Evolutionary conservation across 208 protist genomes (phyloP).

Genomic region (Trypanosoma melophagium): DNA sequence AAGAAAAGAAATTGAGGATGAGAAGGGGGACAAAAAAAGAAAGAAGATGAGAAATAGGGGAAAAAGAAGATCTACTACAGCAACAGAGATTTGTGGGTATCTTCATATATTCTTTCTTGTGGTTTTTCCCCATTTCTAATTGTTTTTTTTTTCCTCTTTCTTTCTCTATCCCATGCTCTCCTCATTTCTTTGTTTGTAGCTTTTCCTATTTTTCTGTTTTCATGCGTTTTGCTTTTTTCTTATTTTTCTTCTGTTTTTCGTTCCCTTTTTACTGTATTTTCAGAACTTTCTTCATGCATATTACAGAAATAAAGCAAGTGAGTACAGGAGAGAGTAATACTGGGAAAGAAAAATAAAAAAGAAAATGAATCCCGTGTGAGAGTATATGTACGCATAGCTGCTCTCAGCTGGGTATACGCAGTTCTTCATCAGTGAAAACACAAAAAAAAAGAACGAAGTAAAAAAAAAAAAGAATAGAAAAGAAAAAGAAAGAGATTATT

Average conservation of each 20-base stretch:
- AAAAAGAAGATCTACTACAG: background rate
- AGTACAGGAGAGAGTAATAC: background rate
- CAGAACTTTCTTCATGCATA: background rate
- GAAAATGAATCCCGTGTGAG: no score
- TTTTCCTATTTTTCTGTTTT: background rate
- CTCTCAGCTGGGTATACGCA: no score
- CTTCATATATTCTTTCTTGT: background rate
- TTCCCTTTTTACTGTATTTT: background rate
- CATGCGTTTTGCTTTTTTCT: background rate
- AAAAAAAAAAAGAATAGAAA: conserved; percentile 10
- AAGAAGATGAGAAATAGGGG: background rate
- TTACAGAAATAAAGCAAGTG: background rate
- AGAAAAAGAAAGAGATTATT: conserved; percentile 2
- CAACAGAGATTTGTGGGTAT: background rate
- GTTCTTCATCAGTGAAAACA: background rate
- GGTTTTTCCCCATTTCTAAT: background rate
- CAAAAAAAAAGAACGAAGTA: background rate
- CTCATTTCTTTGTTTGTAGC: background rate
- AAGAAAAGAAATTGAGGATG: background rate
- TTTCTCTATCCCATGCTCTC: background rate
- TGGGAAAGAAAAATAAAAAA: conserved; percentile 1
- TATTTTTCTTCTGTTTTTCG: background rate
- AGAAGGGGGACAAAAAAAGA: background rate
- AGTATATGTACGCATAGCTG: no score
- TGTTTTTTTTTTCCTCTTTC: background rate